Percentiles rank a stretch among this genome's conserved stretches.
Conservation (phyloP, 208 protist species). For the Trypanosoma theileri region DNA sequence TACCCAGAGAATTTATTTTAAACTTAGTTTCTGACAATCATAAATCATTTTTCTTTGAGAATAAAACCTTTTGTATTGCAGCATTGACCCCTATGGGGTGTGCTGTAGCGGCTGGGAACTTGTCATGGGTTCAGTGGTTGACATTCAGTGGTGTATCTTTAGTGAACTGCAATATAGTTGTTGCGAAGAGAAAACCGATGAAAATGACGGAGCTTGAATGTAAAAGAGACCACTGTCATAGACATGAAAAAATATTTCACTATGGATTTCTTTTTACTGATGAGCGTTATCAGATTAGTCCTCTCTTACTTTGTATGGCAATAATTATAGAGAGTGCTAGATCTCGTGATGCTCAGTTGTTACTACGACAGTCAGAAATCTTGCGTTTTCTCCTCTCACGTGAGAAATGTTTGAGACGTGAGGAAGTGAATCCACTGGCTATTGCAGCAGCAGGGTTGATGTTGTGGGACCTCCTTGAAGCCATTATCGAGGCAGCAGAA, state of each 20-base stretch:
- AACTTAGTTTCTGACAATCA: conserved; percentile 2
- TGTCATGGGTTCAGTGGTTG: conserved; percentile 73
- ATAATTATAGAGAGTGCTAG: conserved; percentile 33
- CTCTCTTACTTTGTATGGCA: conserved; percentile 47
- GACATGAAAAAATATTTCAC: no score
- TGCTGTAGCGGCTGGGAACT: conserved; percentile 53
- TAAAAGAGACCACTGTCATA: no score
- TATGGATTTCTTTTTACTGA: conserved; percentile 25
- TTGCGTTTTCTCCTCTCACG: conserved; percentile 49
- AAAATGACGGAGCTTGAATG: no score
- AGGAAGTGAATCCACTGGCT: conserved; percentile 60
- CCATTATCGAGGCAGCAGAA: conserved; percentile 45
- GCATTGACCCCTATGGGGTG: conserved; percentile 56
- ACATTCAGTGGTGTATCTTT: conserved; percentile 43
- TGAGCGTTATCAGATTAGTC: conserved; percentile 42
- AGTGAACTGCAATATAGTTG: conserved; percentile 47
- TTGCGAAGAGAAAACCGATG: conserved; percentile 19
- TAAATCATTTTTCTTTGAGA: conserved; percentile 34
- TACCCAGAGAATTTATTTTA: conserved; percentile 4
- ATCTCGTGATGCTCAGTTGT: conserved; percentile 8
- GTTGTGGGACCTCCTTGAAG: conserved; percentile 53
- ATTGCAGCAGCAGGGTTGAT: conserved; percentile 42
- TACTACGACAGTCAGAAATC: conserved; percentile 45
- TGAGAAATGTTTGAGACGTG: conserved; percentile 42
- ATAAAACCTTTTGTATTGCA: conserved; percentile 46